Conservation (phyloP, 78 protist species). For the Dictyostelium firmibasis region DNA sequence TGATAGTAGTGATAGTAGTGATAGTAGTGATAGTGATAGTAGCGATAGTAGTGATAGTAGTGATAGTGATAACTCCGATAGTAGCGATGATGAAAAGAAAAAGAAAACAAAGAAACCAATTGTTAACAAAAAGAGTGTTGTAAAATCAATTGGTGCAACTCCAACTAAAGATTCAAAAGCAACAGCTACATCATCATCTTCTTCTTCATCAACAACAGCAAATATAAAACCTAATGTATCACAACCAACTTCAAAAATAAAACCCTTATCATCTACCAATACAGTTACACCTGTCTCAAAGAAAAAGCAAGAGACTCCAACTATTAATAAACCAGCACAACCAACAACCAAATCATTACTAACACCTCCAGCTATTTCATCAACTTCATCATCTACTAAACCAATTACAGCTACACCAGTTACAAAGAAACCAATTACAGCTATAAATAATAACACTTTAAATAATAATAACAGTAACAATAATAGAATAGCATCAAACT, state of each 20-base stretch:
- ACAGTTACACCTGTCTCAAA: neutral
- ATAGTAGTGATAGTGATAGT: neutral
- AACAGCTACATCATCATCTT: neutral
- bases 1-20: neutral
- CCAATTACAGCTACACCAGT: neutral
- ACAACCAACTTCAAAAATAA: neutral
- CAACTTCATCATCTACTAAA: neutral
- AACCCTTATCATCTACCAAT: neutral
- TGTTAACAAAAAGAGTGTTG: neutral
- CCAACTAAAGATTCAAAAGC: neutral
- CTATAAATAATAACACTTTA: neutral
- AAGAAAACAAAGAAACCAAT: neutral
- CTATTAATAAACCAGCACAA: neutral
- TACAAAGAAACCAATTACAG: neutral
- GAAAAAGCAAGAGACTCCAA: neutral
- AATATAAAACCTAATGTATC: neutral
- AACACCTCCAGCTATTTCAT: neutral
- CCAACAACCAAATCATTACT: neutral
- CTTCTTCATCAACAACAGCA: neutral
- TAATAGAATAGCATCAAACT: neutral
- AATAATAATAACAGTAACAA: neutral
- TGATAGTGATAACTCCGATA: neutral
- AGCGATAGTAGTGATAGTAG: neutral
- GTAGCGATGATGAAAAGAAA: neutral
- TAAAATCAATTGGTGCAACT: neutral